Conservation (phyloP, 306 rosid species). For the Dryas alaskensis region DNA sequence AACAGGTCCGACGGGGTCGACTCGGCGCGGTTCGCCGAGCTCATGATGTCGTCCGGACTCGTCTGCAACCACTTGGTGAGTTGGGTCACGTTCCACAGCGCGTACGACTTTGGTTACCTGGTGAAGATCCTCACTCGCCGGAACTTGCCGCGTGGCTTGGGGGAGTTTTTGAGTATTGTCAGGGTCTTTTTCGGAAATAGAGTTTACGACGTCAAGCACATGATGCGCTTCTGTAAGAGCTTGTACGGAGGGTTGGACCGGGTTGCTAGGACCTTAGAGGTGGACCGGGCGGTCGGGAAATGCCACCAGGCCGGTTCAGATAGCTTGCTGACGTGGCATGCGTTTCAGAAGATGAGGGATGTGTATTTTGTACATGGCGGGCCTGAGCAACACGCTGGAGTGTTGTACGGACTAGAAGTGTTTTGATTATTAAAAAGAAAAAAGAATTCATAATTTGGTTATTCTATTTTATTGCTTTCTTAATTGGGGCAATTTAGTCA, state of each 20-base stretch:
- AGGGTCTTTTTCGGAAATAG: conserved; percentile 51
- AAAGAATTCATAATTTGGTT: background rate
- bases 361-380: conserved; percentile 43
- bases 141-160: conserved; percentile 35
- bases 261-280: conserved; percentile 50
- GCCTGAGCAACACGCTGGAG: conserved; percentile 61
- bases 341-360: conserved; percentile 62
- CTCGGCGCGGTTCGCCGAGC: conserved; percentile 38
- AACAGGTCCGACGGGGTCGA: conserved; percentile 39
- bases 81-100: conserved; percentile 75
- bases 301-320: conserved; percentile 88
- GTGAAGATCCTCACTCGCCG: conserved; percentile 51
- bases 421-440: conserved; percentile 19
- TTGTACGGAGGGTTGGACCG: conserved; percentile 74
- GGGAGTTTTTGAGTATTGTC: conserved; percentile 33
- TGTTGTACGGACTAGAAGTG: conserved; percentile 61
- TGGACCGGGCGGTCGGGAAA: conserved; percentile 72
- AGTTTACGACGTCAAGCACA: conserved; percentile 66
- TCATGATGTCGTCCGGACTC: conserved; percentile 60
- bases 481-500: background rate
- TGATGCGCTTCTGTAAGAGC: conserved; percentile 60
- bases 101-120: conserved; percentile 66
- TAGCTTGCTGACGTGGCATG: conserved; percentile 73
- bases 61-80: conserved; percentile 50
- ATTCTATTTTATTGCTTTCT: background rate